These are phyloP conservation scores for Phyllosticta citrichinensis DNA, from an alignment of 2,329 filamentous ascomycete genomes.

Conservation along the genomic window DNA sequence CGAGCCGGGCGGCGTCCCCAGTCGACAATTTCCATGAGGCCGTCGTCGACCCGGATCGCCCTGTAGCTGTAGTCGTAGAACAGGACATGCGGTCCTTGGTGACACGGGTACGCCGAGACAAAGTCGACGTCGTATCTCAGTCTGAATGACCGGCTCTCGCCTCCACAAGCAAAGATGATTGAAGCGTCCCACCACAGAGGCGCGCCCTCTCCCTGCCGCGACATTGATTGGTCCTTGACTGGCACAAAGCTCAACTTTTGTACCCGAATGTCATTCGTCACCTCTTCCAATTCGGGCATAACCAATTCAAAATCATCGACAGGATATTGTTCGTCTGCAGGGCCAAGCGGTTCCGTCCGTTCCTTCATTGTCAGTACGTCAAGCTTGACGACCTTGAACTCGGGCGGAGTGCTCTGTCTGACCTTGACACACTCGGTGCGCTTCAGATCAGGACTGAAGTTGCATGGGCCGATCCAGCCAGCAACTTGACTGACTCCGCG, in stretches of 20 bases:
- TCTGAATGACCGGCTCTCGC: constrained; percentile 29
- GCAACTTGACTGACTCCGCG: constrained; percentile 61
- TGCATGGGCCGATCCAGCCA: constrained; percentile 65
- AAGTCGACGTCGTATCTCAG: constrained; percentile 32
- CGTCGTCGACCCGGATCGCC: constrained; percentile 50
- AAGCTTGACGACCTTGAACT: constrained; percentile 42
- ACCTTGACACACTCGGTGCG: constrained; percentile 62
- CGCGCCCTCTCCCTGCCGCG: constrained; percentile 18
- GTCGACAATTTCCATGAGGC: constrained; percentile 52
- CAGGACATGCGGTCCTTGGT: constrained; percentile 40
- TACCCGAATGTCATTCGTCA: constrained; percentile 57
- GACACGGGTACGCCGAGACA: constrained; percentile 32
- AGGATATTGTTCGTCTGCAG: constrained; percentile 50
- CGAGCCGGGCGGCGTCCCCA: constrained; percentile 40
- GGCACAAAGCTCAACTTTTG: constrained; percentile 55
- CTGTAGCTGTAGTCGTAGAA: constrained; percentile 62
- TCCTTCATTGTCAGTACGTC: constrained; percentile 58
- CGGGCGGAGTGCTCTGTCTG: constrained; percentile 48
- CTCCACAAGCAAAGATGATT: constrained; percentile 31
- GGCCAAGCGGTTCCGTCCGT: constrained; percentile 60
- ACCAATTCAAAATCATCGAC: constrained; percentile 58
- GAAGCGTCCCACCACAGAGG: constrained; percentile 29
- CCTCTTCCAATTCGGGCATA: constrained; percentile 46
- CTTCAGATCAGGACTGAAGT: constrained; percentile 55
- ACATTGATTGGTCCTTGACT: constrained; percentile 26